A percentile compares a stretch with the other conserved stretches of the same genome.
Conservation (phyloP, 345 rosid species). For the Eucalyptus regnans region DNA sequence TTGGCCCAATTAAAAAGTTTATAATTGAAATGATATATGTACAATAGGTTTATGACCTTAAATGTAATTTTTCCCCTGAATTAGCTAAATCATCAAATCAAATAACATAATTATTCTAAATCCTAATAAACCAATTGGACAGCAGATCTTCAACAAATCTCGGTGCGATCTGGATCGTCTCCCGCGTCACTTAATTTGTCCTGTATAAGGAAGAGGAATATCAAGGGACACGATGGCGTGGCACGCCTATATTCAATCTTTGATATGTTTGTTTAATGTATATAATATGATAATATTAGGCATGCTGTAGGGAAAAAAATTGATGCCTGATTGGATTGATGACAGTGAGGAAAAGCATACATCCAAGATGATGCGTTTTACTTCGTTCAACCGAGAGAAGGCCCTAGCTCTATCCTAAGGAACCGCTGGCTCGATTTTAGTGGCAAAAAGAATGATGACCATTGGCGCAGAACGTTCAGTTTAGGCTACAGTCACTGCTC, state of each 20-base stretch:
- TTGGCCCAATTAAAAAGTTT: not conserved
- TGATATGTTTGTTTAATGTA: not conserved
- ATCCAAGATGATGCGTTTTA: not conserved
- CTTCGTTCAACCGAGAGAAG: not conserved
- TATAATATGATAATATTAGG: not conserved
- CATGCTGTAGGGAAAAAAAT: not conserved
- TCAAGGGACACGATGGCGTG: not conserved
- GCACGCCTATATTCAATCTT: not conserved
- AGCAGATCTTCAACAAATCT: not conserved
- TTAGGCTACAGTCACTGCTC: not conserved
- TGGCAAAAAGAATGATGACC: not conserved
- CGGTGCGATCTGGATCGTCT: not conserved
- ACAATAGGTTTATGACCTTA: not conserved
- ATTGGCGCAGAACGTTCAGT: not conserved
- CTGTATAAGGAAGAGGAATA: not conserved
- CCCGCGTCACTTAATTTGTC: not conserved
- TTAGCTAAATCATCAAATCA: not conserved
- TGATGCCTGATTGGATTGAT: not conserved
- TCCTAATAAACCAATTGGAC: not conserved
- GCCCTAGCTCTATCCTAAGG: not conserved
- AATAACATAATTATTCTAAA: not conserved
- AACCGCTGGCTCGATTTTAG: not conserved
- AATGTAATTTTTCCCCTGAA: not conserved
- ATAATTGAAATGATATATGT: fast-evolving
- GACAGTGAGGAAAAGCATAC: not conserved